Conservation (phyloP, 1,284 basidiomycete species). For the Cutaneotrichosporon arboriforme region DNA sequence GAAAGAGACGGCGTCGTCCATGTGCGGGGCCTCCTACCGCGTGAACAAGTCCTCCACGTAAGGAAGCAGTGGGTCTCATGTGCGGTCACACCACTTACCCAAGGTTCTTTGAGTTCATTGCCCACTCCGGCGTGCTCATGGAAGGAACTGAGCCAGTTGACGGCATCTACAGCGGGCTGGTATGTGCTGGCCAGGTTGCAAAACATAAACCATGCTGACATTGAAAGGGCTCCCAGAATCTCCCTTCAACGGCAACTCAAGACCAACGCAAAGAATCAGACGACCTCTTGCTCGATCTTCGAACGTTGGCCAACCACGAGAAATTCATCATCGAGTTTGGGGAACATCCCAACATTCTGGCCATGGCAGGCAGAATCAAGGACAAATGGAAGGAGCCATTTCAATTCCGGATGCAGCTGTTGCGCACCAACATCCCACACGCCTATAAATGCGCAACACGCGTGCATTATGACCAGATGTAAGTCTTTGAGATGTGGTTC, state of each 20-base stretch:
- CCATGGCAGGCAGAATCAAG: conserved; percentile 6
- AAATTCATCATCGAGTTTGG: conserved; percentile 9
- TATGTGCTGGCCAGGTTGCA: not conserved
- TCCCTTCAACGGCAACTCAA: not conserved
- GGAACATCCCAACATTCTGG: conserved; percentile 6
- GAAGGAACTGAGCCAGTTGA: conserved; percentile 12
- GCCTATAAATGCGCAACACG: conserved; percentile 9
- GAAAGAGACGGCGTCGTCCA: conserved; percentile 19
- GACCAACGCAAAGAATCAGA: conserved; percentile 7
- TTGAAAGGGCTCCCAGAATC: not conserved
- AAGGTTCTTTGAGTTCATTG: conserved; percentile 16
- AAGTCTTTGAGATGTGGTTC: conserved; percentile 1
- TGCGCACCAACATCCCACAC: conserved; percentile 18
- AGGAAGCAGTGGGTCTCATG: too few species aligned
- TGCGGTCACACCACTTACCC: too few species aligned
- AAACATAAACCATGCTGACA: too few species aligned
- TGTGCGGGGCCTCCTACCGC: conserved; percentile 9
- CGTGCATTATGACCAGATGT: conserved; percentile 20
- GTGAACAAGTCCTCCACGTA: conserved; percentile 3
- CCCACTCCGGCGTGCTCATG: conserved; percentile 9
- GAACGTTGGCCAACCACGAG: conserved; percentile 3
- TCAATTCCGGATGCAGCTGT: conserved; percentile 13
- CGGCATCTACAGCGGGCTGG: conserved; percentile 11
- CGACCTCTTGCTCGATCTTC: conserved; percentile 8
- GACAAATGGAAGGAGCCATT: conserved; percentile 12